phyloP scores from a whole-genome alignment of 192 early-diverging fungal genomes.

The Podila clonocystis region DNA sequence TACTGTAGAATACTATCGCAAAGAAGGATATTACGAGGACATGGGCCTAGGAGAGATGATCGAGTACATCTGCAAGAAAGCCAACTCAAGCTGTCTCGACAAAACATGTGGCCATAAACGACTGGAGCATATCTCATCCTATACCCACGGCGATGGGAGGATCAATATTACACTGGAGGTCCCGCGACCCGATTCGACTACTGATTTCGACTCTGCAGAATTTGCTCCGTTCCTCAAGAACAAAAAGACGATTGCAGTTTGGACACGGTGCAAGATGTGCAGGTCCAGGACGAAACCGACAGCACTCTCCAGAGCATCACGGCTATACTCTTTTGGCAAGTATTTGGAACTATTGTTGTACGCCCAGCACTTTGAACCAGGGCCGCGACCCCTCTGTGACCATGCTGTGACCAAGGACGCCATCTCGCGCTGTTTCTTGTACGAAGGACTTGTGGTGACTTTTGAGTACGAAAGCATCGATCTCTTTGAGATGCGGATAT shows the following conservation, averaged over 20 bases:
- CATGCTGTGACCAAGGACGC: constrained; percentile 51
- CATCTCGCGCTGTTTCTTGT: constrained; percentile 78
- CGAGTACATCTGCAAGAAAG: constrained; percentile 54
- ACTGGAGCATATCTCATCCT: constrained; percentile 63
- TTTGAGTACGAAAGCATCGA: constrained; percentile 75
- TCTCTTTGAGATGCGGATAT: constrained; percentile 72
- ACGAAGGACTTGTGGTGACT: constrained; percentile 74
- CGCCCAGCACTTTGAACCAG: constrained; percentile 59
- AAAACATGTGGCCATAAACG: constrained; percentile 56
- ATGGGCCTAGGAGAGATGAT: constrained; percentile 61
- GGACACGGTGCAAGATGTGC: constrained; percentile 85
- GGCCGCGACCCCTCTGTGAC: constrained; percentile 65
- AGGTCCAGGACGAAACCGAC: constrained; percentile 65
- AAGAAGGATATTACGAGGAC: constrained; percentile 49
- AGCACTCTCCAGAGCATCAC: constrained; percentile 76
- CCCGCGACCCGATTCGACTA: constrained; percentile 18
- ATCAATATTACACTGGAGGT: constrained; percentile 59
- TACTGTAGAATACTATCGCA: constrained; percentile 64
- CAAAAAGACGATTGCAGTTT: constrained; percentile 79
- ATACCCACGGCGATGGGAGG: constrained; percentile 61
- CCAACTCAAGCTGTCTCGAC: constrained; percentile 52
- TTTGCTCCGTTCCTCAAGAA: constrained; percentile 62
- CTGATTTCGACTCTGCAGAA: constrained; percentile 15
- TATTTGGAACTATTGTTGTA: constrained; percentile 91
- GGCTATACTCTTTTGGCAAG: constrained; percentile 93